Evolutionary conservation across 768 basidiomycete species (phyloP), one percentile per base, ranked within the genome.

Genomic region (Plicaturopsis crispa): DNA sequence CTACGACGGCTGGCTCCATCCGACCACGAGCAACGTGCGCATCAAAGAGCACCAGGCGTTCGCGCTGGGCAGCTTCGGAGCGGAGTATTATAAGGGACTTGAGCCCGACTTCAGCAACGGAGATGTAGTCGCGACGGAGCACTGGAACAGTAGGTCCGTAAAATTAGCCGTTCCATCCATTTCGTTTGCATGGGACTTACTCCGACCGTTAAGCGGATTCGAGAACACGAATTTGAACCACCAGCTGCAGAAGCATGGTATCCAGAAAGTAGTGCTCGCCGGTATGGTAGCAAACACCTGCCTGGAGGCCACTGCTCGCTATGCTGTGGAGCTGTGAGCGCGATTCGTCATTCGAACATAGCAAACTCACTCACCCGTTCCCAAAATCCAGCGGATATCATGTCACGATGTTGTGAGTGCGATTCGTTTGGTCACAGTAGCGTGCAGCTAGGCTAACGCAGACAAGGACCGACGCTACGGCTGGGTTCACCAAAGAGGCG

Each of bases 231-330:
- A 40, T 22, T 35, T 40, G 39, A 24, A 35, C 10, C 35, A 22
- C 24, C 36, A 41, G 30, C 38, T 38, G 6, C 37, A 26, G n/a
- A 26, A 41, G 21, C 40, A 41, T 38, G 40, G 40, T 7, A 36
- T 40, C 12, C 20, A 23, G 7, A 23, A 35, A 12, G 33, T 40
- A 6, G 31, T 30, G 21, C 14, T 40, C 19, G 35, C 39, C 33
- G 39, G 39, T 2, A 21, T 40, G 32, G 26, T 35, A 5, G 30
- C 39, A n/a, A 40, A 40, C 26, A 40, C 39, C 12, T 40, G 39
- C 22, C 17, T 40, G 30, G 39, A 40, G 21, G 20, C 35, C 16
- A 36, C 39, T n/a, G 39, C 23, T 8, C 6, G 39, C 7, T 40
- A 40, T 35, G 39, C 39, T 17, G 17, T 40, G 2, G 39, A 40